Percentiles rank a stretch among this genome's conserved stretches.
phyloP scores from a whole-genome alignment of 2,329 filamentous ascomycete species.

The Venturia pyrina region DNA sequence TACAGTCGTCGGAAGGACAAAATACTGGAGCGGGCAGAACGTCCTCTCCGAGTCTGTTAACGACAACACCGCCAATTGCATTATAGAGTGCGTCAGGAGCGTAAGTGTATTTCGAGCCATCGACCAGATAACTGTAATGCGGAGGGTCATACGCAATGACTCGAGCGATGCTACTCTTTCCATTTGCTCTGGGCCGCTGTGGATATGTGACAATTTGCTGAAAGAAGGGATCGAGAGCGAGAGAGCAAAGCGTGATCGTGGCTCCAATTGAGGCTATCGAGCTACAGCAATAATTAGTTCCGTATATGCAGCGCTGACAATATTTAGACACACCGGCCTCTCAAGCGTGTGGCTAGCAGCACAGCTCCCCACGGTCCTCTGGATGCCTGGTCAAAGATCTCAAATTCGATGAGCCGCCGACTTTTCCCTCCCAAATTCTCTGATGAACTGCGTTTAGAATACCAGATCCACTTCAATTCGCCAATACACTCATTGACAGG shows the following conservation, averaged over 20 bases:
- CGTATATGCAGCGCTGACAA: neutral
- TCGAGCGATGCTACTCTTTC: conserved; percentile 16
- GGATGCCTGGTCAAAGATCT: conserved; percentile 22
- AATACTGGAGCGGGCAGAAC: neutral
- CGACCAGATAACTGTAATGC: neutral
- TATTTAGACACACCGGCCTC: conserved; percentile 7
- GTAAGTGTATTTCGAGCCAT: neutral
- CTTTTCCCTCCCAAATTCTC: conserved; percentile 14
- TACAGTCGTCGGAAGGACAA: conserved; percentile 13
- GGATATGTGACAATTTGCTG: conserved; percentile 24
- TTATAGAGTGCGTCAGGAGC: neutral
- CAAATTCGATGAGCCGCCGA: conserved; percentile 25
- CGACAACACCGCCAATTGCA: neutral
- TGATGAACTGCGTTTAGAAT: conserved; percentile 11
- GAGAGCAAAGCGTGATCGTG: conserved; percentile 16
- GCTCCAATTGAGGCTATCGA: conserved; percentile 20
- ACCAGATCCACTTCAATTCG: conserved; percentile 28
- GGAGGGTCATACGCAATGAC: neutral
- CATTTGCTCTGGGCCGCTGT: conserved; percentile 15
- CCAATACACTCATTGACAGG: too few species aligned
- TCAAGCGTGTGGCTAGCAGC: conserved; percentile 4
- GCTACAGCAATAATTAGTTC: conserved; percentile 9
- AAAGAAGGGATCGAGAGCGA: conserved; percentile 24
- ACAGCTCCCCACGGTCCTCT: conserved; percentile 13
- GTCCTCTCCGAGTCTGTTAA: neutral